A percentile compares a stretch with the other conserved stretches of the same genome.
Conservation (phyloP, 345 rosid genomes). For the Eucalyptus caleyi region DNA sequence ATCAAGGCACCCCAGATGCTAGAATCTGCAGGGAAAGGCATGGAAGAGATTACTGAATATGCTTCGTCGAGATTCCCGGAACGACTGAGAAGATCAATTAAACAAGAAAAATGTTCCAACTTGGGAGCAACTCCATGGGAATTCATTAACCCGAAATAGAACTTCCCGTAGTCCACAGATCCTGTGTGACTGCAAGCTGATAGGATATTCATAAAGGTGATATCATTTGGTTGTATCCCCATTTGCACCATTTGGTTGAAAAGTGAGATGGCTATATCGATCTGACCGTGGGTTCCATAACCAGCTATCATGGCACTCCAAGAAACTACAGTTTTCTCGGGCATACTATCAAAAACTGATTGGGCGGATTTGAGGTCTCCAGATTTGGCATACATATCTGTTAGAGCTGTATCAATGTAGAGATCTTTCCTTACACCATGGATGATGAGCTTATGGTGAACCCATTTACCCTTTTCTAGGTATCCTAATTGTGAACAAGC, state of each 20-base stretch:
- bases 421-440: slow-evolving; percentile 35
- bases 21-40: slow-evolving; percentile 54
- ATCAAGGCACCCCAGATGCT: slow-evolving; percentile 64
- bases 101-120: slow-evolving; percentile 68
- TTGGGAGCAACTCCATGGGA: slow-evolving; percentile 41
- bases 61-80: slow-evolving; percentile 65
- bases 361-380: slow-evolving; percentile 42
- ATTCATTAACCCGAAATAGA: slow-evolving; percentile 45
- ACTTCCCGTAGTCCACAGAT: slow-evolving; percentile 44
- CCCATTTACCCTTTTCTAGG: slow-evolving; percentile 45
- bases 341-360: not conserved
- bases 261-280: slow-evolving; percentile 35
- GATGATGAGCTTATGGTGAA: slow-evolving; percentile 53
- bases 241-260: slow-evolving; percentile 50
- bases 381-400: slow-evolving; percentile 84
- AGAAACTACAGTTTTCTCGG: slow-evolving; percentile 37
- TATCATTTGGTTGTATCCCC: slow-evolving; percentile 54
- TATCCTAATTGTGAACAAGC: slow-evolving; percentile 51
- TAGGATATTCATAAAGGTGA: slow-evolving; percentile 74
- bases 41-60: slow-evolving; percentile 35
- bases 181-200: slow-evolving; percentile 89
- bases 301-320: slow-evolving; percentile 93
- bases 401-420: slow-evolving; percentile 55
- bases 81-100: slow-evolving; percentile 82
- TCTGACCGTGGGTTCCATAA: slow-evolving; percentile 66